Evolutionary conservation across 768 basidiomycete genomes (phyloP), one percentile per base, ranked within the genome.

Genomic region (Leccinum boreale): DNA sequence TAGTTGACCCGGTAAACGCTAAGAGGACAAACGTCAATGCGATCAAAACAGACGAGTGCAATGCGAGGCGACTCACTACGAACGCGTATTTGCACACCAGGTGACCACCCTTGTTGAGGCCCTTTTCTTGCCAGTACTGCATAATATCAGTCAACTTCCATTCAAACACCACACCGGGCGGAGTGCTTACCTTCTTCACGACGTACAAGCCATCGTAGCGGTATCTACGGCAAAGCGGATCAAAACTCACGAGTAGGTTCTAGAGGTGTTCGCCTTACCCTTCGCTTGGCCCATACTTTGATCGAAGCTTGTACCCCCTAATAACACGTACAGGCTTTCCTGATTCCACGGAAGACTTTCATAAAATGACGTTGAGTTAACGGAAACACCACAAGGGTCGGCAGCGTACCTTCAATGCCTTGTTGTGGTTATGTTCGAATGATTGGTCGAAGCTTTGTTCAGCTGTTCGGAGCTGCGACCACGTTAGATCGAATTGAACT

Each of bases 121-220:
- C 93, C 58, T 75, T 77, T 61, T 87, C 90, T 70, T 80, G 80
- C 90, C 89, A 92, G 4, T 85, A 86, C 85, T 90, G 61, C 7
- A 9, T 17, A 54, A 3, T 10, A 17, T 31, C 52, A 14, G 47
- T 45, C 19, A 28, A 39, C n/a, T 14, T 17, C 23, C 12, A 3
- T 33, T 39, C 6, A 10, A 1, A 42, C 17, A n/a, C 33, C 31
- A 17, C 50, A 19, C 4, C 0, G 1, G 7, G 21, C 21, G 10
- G 3, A 8, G 29, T 28, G 45, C 74, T 50, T 59, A 83, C 90
- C 77, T 85, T 85, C 71, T 88, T 88, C 15, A 93, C 88, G 2
- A 66, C 74, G 67, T 96, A 97, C 11, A 97, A 77, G 1, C 94
- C 94, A 64, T 96, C 94, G 66, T 97, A 97, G 9, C 93, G 85